Evolutionary conservation across 768 basidiomycete species (phyloP).

Genomic region (Mycena capillaripes): DNA sequence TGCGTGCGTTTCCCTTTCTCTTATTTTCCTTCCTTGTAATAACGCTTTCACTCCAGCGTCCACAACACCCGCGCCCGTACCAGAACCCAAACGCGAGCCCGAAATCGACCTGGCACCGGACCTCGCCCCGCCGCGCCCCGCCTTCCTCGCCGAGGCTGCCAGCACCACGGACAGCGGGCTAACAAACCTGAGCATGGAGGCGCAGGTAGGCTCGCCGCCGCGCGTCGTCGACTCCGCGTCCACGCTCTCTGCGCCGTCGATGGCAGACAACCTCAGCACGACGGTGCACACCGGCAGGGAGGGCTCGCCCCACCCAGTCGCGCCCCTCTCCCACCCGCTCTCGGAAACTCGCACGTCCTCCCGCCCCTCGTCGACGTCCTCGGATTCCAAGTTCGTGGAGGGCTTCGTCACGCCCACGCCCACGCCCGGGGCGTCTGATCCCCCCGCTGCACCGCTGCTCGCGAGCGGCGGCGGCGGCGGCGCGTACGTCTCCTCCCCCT

Average conservation of each 20-base stretch:
- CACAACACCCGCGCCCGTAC: not conserved
- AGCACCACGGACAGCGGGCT: not conserved
- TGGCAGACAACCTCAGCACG: conserved; percentile 14
- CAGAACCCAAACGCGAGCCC: too few relatives aligned
- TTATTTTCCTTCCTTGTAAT: not conserved
- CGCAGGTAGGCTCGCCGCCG: conserved; percentile 19
- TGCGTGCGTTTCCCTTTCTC: conserved; percentile 20
- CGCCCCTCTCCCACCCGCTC: conserved; percentile 25
- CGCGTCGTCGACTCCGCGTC: not conserved
- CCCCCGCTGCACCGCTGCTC: too few relatives aligned
- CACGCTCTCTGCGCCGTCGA: not conserved
- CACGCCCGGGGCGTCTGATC: too few relatives aligned
- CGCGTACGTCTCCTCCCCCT: too few relatives aligned
- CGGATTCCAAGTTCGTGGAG: too few relatives aligned
- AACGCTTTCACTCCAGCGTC: not conserved
- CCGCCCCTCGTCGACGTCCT: too few relatives aligned
- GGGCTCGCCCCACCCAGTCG: conserved; percentile 41
- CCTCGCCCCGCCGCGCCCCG: not conserved
- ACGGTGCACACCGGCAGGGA: conserved; percentile 30
- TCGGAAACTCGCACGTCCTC: too few relatives aligned
- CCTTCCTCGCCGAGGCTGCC: not conserved
- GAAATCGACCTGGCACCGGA: not conserved
- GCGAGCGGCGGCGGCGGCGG: too few relatives aligned
- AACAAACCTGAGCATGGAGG: conserved; percentile 23
- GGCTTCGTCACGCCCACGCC: too few relatives aligned